Conservation (phyloP, 2,329 filamentous ascomycete genomes). For the Beauveria bassiana region DNA sequence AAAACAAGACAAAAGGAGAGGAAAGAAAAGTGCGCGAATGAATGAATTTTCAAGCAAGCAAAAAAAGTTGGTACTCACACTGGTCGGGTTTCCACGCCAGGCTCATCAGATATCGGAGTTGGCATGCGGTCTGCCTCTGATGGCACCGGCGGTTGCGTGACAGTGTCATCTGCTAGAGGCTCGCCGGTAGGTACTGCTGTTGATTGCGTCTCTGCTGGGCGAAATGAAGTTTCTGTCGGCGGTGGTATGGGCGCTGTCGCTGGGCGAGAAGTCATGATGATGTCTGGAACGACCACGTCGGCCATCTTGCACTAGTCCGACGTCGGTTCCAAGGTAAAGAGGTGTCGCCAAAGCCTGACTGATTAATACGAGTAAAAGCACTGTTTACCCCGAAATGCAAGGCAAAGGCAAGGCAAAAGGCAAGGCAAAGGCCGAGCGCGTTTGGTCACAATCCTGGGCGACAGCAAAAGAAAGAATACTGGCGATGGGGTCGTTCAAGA, state of each 20-base stretch:
- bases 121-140: conserved; percentile 3
- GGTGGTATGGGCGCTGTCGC: background rate
- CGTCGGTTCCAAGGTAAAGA: background rate
- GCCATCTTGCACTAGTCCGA: background rate
- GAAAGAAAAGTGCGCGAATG: background rate
- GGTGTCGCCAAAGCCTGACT: background rate
- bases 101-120: background rate
- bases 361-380: background rate
- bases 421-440: background rate
- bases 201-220: background rate
- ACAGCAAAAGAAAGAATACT: background rate
- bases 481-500: background rate
- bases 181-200: background rate
- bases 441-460: background rate
- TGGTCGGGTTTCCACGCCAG: background rate
- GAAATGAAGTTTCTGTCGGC: background rate
- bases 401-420: background rate
- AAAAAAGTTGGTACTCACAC: background rate
- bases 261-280: background rate
- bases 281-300: background rate
- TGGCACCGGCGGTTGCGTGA: background rate
- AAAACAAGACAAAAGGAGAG: background rate
- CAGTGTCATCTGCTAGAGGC: background rate
- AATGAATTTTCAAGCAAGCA: background rate
- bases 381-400: background rate